Evolutionary conservation across 2,329 filamentous ascomycete genomes (phyloP), one percentile per base, ranked within the genome.

Genomic region (Elsinoe arachidis): DNA sequence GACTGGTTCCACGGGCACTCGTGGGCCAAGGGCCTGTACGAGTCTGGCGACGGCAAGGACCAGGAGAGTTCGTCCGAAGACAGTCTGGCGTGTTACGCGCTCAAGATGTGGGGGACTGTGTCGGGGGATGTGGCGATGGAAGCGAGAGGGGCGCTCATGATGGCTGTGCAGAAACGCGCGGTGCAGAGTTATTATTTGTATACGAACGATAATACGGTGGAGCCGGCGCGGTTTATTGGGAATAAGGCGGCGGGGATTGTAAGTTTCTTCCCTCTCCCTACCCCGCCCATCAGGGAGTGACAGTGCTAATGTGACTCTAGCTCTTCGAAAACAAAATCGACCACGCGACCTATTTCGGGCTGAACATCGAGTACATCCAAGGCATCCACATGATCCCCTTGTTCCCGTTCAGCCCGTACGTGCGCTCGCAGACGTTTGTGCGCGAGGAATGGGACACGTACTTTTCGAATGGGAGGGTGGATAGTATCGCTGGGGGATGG

Each of bases 1-100:
- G 93, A 97, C 72, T 96, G 90, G 89, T 97, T 85, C 70, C 84
- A 95, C 66, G 93, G 92, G 1, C 93, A 97, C 76, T 90, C 86
- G 59, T 96, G 92, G 90, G 92, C 92, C 2, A 90, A 89, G 57
- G 88, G 88, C 1, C 73, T 92, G 4, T 88, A 83, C 65, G 81
- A 87, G 61, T 78, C 80, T 37, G 76, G 75, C 57, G 87, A 92
- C 68, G 88, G 88, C 60, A 91, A 91, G 73, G 83, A 92, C 69
- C 81, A 91, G 73, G 93, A 97, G 70, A 93, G 88, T 30, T 89
- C 86, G 46, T 92, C 88, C 0, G 92, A 97, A 72, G 93, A 97
- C 70, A 83, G 84, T 61, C 90, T 96, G 83, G 85, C 87, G 59
- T 82, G 84, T 5, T 96, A 93, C 70, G 89, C 87, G 0, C 73